Conservation (phyloP, 495 filamentous ascomycete genomes). For the Ascobolus immersus region DNA sequence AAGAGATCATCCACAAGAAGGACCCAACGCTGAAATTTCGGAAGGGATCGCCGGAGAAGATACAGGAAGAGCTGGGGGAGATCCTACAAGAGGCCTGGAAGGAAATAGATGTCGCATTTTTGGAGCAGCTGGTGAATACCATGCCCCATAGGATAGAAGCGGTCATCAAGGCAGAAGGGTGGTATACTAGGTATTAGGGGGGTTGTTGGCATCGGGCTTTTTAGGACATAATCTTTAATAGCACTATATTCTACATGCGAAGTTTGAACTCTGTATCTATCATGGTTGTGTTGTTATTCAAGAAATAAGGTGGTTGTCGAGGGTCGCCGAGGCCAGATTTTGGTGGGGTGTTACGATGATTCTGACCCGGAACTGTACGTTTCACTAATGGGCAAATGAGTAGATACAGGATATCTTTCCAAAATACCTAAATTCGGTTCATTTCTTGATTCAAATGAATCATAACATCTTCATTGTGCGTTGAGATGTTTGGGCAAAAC, state of each 20-base stretch:
- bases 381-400: too few relatives aligned
- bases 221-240: background rate
- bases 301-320: too few relatives aligned
- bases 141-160: conserved; percentile 1
- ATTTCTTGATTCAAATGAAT: too few relatives aligned
- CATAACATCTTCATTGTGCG: too few relatives aligned
- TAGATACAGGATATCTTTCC: too few relatives aligned
- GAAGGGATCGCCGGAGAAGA: background rate
- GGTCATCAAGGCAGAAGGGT: conserved; percentile 4
- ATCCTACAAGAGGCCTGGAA: conserved; percentile 1
- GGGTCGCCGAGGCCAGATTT: too few relatives aligned
- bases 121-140: conserved; percentile 6
- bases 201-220: background rate
- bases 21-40: background rate
- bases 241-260: background rate
- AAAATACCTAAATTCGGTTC: too few relatives aligned
- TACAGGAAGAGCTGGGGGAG: background rate
- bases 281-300: background rate
- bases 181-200: conserved; percentile 6
- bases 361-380: too few relatives aligned
- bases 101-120: conserved; percentile 2
- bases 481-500: too few relatives aligned
- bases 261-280: background rate
- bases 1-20: background rate
- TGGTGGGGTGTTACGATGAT: too few relatives aligned